phyloP scores from a whole-genome alignment of 495 filamentous ascomycete genomes.

The Lasiosphaeria miniovina region DNA sequence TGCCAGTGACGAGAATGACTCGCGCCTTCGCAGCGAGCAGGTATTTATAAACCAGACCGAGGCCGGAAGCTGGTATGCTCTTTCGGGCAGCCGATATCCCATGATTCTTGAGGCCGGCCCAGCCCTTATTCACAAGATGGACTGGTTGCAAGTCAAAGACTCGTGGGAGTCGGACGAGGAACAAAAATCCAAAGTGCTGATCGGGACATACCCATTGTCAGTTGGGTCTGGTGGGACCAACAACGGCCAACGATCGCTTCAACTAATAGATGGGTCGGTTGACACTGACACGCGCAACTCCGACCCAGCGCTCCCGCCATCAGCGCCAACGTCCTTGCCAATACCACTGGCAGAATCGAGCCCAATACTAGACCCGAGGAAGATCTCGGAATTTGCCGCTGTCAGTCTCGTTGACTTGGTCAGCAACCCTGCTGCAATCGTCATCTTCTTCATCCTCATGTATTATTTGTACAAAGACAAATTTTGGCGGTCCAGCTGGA shows the following conservation, averaged over 20 bases:
- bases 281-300: neutral
- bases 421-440: slow-evolving; percentile 45
- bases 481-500: slow-evolving; percentile 18
- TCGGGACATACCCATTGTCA: slow-evolving; percentile 48
- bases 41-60: slow-evolving; percentile 88
- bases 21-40: slow-evolving; percentile 57
- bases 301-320: neutral
- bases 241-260: neutral
- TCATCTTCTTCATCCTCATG: slow-evolving; percentile 33
- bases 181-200: slow-evolving; percentile 38
- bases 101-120: slow-evolving; percentile 67
- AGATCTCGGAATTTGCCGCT: slow-evolving; percentile 35
- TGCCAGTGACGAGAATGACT: slow-evolving; percentile 49
- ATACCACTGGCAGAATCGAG: slow-evolving; percentile 21
- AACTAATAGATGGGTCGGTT: neutral
- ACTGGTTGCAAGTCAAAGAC: slow-evolving; percentile 44
- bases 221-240: slow-evolving; percentile 8
- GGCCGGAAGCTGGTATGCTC: slow-evolving; percentile 85
- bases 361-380: slow-evolving; percentile 34
- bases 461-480: slow-evolving; percentile 36
- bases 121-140: slow-evolving; percentile 63
- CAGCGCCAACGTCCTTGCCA: neutral
- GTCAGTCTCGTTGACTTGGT: slow-evolving; percentile 41
- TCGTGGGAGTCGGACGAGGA: slow-evolving; percentile 33
- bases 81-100: slow-evolving; percentile 88